Evolutionary conservation across 2,329 filamentous ascomycete genomes (phyloP).

Genomic region (Penicillium sp.): DNA sequence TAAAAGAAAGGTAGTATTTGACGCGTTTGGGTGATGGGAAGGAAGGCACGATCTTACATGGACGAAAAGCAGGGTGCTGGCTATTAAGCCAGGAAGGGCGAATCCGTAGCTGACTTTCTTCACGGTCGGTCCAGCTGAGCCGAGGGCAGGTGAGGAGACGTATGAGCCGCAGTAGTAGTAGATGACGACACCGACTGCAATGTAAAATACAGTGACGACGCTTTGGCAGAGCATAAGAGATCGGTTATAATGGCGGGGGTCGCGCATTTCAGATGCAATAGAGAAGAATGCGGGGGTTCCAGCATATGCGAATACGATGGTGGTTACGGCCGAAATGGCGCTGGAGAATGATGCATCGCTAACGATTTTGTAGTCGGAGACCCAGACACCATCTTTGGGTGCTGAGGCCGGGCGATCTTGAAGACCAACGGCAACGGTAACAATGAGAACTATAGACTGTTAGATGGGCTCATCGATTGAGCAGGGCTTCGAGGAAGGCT

Average conservation of each 20-base stretch:
- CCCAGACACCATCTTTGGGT: conserved; percentile 13
- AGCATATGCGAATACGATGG: conserved; percentile 30
- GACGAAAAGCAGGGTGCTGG: conserved; percentile 24
- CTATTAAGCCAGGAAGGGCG: conserved; percentile 34
- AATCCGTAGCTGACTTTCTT: conserved; percentile 50
- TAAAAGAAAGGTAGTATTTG: neutral
- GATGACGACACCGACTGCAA: conserved; percentile 42
- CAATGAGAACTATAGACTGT: conserved; percentile 12
- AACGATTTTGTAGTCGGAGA: conserved; percentile 21
- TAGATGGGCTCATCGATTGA: neutral
- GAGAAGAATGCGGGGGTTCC: conserved; percentile 37
- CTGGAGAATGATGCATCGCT: conserved; percentile 24
- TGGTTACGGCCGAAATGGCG: conserved; percentile 30
- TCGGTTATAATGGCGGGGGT: conserved; percentile 33
- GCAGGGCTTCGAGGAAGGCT: neutral
- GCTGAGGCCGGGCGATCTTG: conserved; percentile 17
- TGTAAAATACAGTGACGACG: conserved; percentile 35
- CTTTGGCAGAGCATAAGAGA: conserved; percentile 36
- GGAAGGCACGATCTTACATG: conserved; percentile 20
- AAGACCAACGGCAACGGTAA: conserved; percentile 18
- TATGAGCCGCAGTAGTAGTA: conserved; percentile 50
- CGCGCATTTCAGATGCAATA: conserved; percentile 42
- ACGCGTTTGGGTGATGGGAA: neutral
- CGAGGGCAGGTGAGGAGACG: conserved; percentile 50
- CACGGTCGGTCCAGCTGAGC: conserved; percentile 41